phyloP scores from a whole-genome alignment of 305 asterid species.

The Fraxinus ornus region DNA sequence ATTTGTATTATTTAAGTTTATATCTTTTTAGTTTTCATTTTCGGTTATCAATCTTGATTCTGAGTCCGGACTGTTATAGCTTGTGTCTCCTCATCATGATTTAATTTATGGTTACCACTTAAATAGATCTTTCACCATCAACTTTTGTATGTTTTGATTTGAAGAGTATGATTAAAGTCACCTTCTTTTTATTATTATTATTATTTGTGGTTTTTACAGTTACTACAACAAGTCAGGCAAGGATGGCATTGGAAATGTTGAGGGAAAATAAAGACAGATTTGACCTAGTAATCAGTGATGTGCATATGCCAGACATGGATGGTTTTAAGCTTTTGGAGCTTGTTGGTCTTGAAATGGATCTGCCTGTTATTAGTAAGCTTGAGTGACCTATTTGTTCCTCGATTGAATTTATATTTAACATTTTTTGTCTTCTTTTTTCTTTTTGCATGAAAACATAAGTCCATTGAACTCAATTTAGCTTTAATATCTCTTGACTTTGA shows the following conservation, averaged over 20 bases:
- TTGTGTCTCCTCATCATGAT: not conserved
- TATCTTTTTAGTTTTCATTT: not conserved
- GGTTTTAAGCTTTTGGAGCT: slow-evolving; percentile 30
- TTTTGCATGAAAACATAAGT: not conserved
- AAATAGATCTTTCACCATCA: not conserved
- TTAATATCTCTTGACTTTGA: not conserved
- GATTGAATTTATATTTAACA: not conserved
- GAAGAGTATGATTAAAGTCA: not conserved
- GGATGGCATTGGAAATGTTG: slow-evolving; percentile 24
- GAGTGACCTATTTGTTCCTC: not conserved
- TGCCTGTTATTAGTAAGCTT: slow-evolving; percentile 66
- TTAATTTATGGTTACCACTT: not conserved
- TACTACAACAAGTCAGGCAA: slow-evolving; percentile 26
- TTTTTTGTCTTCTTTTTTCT: not conserved
- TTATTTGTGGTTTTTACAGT: slow-evolving; percentile 17
- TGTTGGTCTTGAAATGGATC: slow-evolving; percentile 74
- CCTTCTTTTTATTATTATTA: not conserved
- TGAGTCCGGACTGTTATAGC: not conserved
- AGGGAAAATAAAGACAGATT: slow-evolving; percentile 31
- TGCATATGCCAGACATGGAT: slow-evolving; percentile 24
- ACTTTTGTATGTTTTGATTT: not conserved
- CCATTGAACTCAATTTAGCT: not conserved
- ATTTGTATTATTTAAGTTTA: not conserved
- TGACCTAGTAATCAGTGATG: slow-evolving; percentile 33
- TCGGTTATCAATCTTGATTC: not conserved